Base-by-base conservation (phyloP, 164 flowering plant species). In the Platanus orientalis region DNA sequence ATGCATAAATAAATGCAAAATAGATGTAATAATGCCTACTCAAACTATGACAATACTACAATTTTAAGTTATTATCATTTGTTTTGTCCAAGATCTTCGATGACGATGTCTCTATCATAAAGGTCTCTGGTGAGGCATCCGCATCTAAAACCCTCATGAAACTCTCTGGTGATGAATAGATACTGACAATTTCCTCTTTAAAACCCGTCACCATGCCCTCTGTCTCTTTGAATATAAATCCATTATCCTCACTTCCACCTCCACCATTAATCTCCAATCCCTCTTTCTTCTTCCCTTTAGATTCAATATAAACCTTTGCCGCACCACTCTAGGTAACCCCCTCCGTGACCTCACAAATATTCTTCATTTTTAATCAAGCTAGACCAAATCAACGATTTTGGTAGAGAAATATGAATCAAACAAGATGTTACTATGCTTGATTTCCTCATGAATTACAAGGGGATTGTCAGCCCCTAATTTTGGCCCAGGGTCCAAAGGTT, bases 391-490 rank as follows among this genome's bases (percentile, higher is more conserved):
- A 0, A 88, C 91, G 57, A 93, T 81, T 67, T 84, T 90, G 3
- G 98, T 95, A 24, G 69, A 61, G 65, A 93, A 93, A 52, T 74
- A 62, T 3, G 40, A 44, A 66, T 89, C 96, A 1, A 93, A 72
- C 52, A 93, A 64, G 6, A 93, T 69, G 56, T 93, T 93, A 49
- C 97, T 90, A n/a, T 97, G 98, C 74, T 93, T 93, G 59, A 94
- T 79, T 66, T 94, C 97, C 2, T 97, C 95, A 28, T 94, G 98
- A 64, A 94, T 82, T 16, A 94, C 80, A 1, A 89, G 86, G 3
- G 93, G 89, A 59, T 87, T 80, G 58, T n/a, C n/a, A n/a, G n/a
- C n/a, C n/a, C n/a, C n/a, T n/a, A n/a, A n/a, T n/a, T n/a, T n/a
- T n/a, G n/a, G n/a, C n/a, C n/a, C n/a, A n/a, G n/a, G n/a, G n/a